Conservation (phyloP, 2,329 filamentous ascomycete species). For the Epichloe gansuensis region DNA sequence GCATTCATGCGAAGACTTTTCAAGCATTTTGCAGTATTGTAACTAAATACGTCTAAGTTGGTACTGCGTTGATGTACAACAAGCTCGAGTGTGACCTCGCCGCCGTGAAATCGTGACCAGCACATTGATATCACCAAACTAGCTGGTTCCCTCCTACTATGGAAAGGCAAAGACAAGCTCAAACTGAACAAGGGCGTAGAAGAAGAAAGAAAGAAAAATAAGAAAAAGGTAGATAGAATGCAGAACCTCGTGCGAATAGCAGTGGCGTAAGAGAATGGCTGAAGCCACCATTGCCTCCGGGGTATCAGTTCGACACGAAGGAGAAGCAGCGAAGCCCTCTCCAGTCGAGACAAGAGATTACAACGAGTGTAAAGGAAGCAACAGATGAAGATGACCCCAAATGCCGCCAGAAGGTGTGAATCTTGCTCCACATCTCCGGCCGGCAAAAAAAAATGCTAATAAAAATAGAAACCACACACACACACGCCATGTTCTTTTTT, state of each 20-base stretch:
- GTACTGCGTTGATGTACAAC: too few relatives aligned
- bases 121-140: slow-evolving; percentile 16
- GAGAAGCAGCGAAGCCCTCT: slow-evolving; percentile 16
- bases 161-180: neutral
- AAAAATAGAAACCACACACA: slow-evolving; percentile 12
- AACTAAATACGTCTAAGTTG: neutral
- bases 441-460: neutral
- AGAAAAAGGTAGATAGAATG: neutral
- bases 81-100: slow-evolving; percentile 8
- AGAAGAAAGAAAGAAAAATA: neutral
- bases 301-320: neutral
- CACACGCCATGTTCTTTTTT: slow-evolving; percentile 15
- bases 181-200: neutral
- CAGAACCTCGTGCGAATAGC: neutral
- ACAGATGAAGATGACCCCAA: neutral
- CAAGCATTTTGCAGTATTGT: slow-evolving; percentile 2
- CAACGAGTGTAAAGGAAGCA: slow-evolving; percentile 39
- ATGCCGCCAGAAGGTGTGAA: neutral
- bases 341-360: slow-evolving; percentile 31
- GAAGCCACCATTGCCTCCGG: neutral
- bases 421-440: neutral
- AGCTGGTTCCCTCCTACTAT: neutral
- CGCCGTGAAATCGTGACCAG: slow-evolving; percentile 19
- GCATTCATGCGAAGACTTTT: neutral
- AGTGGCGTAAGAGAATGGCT: neutral